Conservation (phyloP, 1,284 basidiomycete species). For the Ceratobasidium sp. region DNA sequence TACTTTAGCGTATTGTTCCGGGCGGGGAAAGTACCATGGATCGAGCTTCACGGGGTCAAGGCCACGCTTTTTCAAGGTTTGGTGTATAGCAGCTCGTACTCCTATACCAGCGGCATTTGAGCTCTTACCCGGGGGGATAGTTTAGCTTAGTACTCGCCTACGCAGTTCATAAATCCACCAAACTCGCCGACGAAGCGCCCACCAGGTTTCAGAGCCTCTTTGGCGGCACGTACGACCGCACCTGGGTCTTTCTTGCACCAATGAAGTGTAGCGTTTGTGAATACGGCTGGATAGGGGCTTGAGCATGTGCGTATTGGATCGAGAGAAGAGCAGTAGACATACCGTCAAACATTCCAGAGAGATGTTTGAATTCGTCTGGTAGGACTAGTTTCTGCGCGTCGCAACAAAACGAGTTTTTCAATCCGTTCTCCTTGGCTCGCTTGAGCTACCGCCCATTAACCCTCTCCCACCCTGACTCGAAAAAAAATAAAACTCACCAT, state of each 20-base stretch:
- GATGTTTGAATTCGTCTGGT: conserved; percentile 51
- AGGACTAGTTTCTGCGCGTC: conserved; percentile 65
- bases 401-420: conserved; percentile 61
- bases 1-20: conserved; percentile 70
- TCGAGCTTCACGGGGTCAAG: conserved; percentile 69
- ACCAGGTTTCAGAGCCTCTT: conserved; percentile 70
- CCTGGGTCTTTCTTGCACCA: conserved; percentile 83
- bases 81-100: conserved; percentile 69
- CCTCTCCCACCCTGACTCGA: neutral
- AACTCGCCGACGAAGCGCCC: conserved; percentile 80
- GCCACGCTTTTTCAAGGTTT: conserved; percentile 65
- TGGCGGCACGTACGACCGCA: conserved; percentile 70
- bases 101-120: conserved; percentile 57
- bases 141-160: conserved; percentile 59
- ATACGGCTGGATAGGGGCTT: conserved; percentile 61
- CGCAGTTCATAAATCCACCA: conserved; percentile 78
- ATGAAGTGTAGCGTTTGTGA: conserved; percentile 82
- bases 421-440: conserved; percentile 64
- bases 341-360: conserved; percentile 60
- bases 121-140: neutral
- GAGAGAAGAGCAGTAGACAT: neutral
- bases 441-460: conserved; percentile 66
- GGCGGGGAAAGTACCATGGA: conserved; percentile 86
- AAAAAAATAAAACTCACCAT: conserved; percentile 66
- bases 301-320: conserved; percentile 49